phyloP scores from a whole-genome alignment of 257 asterid genomes.

The Avicennia marina region DNA sequence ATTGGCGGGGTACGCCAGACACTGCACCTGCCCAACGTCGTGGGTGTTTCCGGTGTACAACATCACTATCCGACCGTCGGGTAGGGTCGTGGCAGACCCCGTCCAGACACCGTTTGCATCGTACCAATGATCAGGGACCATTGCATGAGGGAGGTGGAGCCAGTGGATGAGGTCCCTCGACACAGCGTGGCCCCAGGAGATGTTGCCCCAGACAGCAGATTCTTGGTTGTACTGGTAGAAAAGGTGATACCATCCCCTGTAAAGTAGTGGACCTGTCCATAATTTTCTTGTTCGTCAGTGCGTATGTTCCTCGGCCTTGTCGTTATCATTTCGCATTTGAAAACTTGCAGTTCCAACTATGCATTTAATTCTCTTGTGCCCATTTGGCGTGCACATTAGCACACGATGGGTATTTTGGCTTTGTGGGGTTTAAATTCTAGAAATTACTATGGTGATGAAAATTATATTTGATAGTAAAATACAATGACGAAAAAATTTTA shows the following conservation, averaged over 20 bases:
- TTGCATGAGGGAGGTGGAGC: slow-evolving; percentile 62
- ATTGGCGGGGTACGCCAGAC: slow-evolving; percentile 74
- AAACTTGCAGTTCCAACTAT: too few species aligned
- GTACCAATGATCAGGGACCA: slow-evolving; percentile 70
- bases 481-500: too few species aligned
- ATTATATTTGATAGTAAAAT: too few species aligned
- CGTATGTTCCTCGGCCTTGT: too few species aligned
- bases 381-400: too few species aligned
- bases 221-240: slow-evolving; percentile 89
- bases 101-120: slow-evolving; percentile 87
- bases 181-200: slow-evolving; percentile 87
- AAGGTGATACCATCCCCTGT: slow-evolving; percentile 85
- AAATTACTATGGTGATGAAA: too few species aligned
- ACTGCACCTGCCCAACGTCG: slow-evolving; percentile 67
- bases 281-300: too few species aligned
- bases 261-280: slow-evolving; percentile 81
- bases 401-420: too few species aligned
- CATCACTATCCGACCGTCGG: slow-evolving; percentile 62
- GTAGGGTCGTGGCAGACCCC: slow-evolving; percentile 80
- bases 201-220: slow-evolving; percentile 75
- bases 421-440: too few species aligned
- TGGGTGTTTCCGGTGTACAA: slow-evolving; percentile 66
- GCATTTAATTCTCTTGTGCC: too few species aligned
- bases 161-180: slow-evolving; percentile 73
- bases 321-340: too few species aligned